Percentiles rank a stretch among this genome's conserved stretches.
These are phyloP conservation scores for Endotrypanum monterogeii DNA, from an alignment of 208 protist genomes.

Conservation along the genomic window DNA sequence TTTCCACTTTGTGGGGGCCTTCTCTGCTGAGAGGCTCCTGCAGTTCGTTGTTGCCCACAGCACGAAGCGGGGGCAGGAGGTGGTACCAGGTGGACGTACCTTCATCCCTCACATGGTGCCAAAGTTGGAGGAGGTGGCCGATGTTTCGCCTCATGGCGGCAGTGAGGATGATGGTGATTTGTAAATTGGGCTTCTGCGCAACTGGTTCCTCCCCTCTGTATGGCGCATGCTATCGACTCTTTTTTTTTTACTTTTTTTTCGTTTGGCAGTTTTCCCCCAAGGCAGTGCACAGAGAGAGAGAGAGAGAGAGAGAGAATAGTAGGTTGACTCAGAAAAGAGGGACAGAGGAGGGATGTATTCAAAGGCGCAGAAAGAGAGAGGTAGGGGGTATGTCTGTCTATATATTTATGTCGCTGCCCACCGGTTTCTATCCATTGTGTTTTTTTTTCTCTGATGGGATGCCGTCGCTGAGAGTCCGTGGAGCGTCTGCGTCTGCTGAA, in stretches of 20 bases:
- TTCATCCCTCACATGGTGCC: conserved; percentile 38
- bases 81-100: conserved; percentile 15
- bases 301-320: conserved; percentile 4
- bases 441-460: no score
- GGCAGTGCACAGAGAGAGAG: neutral
- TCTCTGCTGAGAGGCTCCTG: conserved; percentile 31
- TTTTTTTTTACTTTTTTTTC: neutral
- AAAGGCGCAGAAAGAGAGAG: no score
- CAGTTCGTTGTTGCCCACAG: conserved; percentile 30
- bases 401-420: no score
- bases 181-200: conserved; percentile 2
- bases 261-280: neutral
- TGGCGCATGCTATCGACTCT: neutral
- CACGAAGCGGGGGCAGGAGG: conserved; percentile 4
- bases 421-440: no score
- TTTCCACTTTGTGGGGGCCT: conserved; percentile 41
- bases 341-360: no score
- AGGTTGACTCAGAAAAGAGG: no score
- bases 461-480: no score
- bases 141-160: neutral
- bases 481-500: no score
- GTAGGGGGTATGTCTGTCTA: no score
- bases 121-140: conserved; percentile 5
- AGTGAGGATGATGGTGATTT: conserved; percentile 22
- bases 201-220: neutral